Percentiles rank a stretch among this genome's conserved stretches.
These are phyloP conservation scores for Tylopilus vinaceipallidus DNA, from an alignment of 768 basidiomycete species.

Conservation along the genomic window DNA sequence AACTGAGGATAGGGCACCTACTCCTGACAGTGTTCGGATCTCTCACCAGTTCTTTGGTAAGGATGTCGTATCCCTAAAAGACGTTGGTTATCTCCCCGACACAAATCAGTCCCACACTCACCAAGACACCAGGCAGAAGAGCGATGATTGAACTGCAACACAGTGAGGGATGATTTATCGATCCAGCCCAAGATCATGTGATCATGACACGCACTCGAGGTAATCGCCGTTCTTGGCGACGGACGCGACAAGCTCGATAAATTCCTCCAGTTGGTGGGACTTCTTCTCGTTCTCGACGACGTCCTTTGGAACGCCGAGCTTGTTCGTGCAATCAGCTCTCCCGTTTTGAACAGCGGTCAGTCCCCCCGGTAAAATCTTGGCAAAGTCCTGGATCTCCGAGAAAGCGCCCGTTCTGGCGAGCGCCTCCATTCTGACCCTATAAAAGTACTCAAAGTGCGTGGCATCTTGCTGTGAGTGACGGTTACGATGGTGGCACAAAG, in stretches of 20 bases:
- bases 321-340: neutral
- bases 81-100: neutral
- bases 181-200: neutral
- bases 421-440: neutral
- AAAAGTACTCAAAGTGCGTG: constrained; percentile 5
- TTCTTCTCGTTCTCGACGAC: neutral
- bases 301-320: neutral
- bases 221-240: neutral
- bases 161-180: neutral
- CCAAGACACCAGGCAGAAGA: constrained; percentile 7
- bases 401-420: neutral
- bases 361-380: neutral
- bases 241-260: neutral
- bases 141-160: neutral
- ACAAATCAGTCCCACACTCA: neutral
- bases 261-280: neutral
- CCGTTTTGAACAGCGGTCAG: neutral
- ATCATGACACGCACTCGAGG: constrained; percentile 1
- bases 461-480: constrained; percentile 1
- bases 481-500: neutral
- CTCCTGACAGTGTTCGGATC: constrained; percentile 3
- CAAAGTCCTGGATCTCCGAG: neutral
- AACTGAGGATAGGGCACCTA: neutral
- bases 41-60: neutral
- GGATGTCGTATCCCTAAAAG: neutral